Base-by-base conservation (phyloP, 139 green algal genomes). In the Coelastrella sp. region DNA sequence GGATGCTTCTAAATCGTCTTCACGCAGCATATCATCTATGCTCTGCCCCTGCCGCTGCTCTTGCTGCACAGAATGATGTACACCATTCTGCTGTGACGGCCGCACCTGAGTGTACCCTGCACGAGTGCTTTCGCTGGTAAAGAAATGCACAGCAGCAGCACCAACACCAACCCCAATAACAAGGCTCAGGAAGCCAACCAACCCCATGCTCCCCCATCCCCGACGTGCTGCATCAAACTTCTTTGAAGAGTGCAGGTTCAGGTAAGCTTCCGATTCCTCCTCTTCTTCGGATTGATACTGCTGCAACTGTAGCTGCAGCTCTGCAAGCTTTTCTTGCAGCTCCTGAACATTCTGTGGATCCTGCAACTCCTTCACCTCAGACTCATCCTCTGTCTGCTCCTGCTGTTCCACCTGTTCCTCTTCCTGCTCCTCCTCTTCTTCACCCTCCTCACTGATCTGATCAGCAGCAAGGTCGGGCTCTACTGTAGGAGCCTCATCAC, bases 341-440 rank as follows among this genome's bases (percentile, higher is more conserved):
- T 85, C 37, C 63, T 87, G 40, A 4, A 81, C 48, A 30, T 59
- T 45, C 11, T 87, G 38, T 15, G 84, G 66, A 3, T 84, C 71
- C 2, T 75, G 60, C 34, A 64, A 35, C 35, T 84, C 40, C 63
- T 85, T 77, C 11, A 68, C 60, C 15, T 81, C 86, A 8, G 63
- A 67, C 30, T 84, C 73, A 30, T 77, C 45, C 23, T 74, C 60
- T 43, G 53, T 41, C 45, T 89, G 43, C 48, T 69, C 57, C 45
- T 66, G 45, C 64, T 62, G n/a, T 21, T 15, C 41, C 15, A 32
- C 59, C 50, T 72, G n/a, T 25, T 77, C 50, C 13, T 59, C 48
- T 79, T 81, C 23, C 69, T 68, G 32, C 30, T 73, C 60, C 40
- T 84, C 51, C 11, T 51, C 37, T 17, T 81, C 50, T 37, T 77